Evolutionary conservation across 805 yeast species (phyloP), one percentile per base, ranked within the genome.

Genomic region (Metschnikowia cerradonensis): DNA sequence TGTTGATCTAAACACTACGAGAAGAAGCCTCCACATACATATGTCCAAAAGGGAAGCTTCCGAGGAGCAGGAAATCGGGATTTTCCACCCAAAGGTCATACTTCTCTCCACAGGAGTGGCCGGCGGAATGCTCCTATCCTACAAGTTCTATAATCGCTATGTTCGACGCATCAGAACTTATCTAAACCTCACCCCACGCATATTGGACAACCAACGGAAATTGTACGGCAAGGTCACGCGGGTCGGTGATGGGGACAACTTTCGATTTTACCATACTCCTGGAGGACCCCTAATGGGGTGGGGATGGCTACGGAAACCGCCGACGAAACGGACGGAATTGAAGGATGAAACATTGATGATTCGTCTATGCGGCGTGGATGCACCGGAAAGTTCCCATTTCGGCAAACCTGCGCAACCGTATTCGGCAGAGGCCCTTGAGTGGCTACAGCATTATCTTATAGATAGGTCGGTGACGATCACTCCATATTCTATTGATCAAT

Each of bases 201-300:
- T 70, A 14, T 54, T 73, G 15, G 69, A 68, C 35, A 59, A 57
- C 13, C 58, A 61, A 15, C 60, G 63, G 3, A 55, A 56, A 22
- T 57, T 73, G 13, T 67, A 66, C 50, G 98, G 98, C 0, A 76
- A 76, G 53, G 97, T 91, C 3, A 87, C 96, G 0, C 75, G 94
- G 2, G 98, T 91, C 0, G 97, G 97, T 0, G 98, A 91, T 66
- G 97, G 96, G 14, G 99, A 94, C 65, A 92, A 92, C 66, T 92
- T 94, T 68, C 87, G 91, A 52, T 81, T 94, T 56, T 94, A 76
- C 63, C 99, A 94, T 65, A 83, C 95, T 0, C 99, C 99, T 0
- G 98, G 98, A 3, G 98, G 99, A 0, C 53, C 76, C 0, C 60
- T 84, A 1, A 81, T 86, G 2, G 99, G 99, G 0, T 94, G 99